Evolutionary conservation across 2,329 filamentous ascomycete species (phyloP), one percentile per base, ranked within the genome.

Genomic region (Cladophialophora bantiana): DNA sequence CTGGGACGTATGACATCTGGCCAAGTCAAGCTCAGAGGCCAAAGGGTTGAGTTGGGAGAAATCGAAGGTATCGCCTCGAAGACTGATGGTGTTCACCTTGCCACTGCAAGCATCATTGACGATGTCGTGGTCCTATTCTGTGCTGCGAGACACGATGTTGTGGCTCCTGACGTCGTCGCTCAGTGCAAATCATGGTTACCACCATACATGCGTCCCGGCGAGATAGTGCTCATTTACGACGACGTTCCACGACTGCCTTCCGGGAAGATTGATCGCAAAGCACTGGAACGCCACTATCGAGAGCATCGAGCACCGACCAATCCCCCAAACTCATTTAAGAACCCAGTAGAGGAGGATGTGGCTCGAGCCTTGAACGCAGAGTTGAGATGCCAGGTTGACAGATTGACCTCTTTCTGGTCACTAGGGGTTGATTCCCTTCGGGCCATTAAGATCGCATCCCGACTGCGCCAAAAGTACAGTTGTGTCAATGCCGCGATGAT

Each of bases 21-120:
- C 0, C 94, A 97, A 77, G 89, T 97, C 59, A 97, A 97, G 78
- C 83, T 97, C 7, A 86, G 93, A 61, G 93, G 93, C 1, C 93
- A 96, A 77, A 85, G 93, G 57, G 86, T 96, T 59, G 91, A 95
- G 74, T 85, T 95, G 4, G 91, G 91, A 0, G 92, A 94, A 74
- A 83, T 93, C 20, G 91, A 94, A 74, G 87, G 92, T 71, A 89
- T 87, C 0, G 83, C 89, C 2, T 82, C 90, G 53, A 85, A 85
- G 62, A 84, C 86, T 0, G 74, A 81, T 0, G 86, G 86, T 0
- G 89, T 92, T 55, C 88, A 89, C 68, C 85, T 85, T 55, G 89
- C 88, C 0, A 84, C 89, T 13, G 91, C 88, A 1, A 83, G 87
- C 32, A 88, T 96, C 1, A 79, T 93, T 34, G 82, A 85, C 2